phyloP scores from a whole-genome alignment of 75 land plant genomes.

The Pinus tabuliformis region DNA sequence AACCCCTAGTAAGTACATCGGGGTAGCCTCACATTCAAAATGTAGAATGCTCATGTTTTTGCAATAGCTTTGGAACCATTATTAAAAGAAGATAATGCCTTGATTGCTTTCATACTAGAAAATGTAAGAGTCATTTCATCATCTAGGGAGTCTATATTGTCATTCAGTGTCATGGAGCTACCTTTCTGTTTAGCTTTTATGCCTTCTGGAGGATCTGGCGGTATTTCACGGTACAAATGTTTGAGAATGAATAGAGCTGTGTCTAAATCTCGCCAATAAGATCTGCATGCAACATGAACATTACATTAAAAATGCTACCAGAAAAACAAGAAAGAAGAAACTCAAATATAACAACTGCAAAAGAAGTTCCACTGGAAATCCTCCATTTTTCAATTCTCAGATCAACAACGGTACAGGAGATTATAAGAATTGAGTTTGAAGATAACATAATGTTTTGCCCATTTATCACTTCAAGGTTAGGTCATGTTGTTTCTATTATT shows the following conservation, averaged over 20 bases:
- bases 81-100: not conserved
- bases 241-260: conserved; percentile 97
- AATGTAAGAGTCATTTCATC: conserved; percentile 12
- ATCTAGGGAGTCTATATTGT: not conserved
- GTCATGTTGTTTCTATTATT: no score
- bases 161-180: not conserved
- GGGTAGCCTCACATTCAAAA: no score
- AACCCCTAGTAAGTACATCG: no score
- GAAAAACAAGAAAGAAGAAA: not conserved
- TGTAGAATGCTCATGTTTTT: no score
- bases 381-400: not conserved
- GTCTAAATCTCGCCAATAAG: conserved; percentile 96
- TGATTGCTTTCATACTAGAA: conserved; percentile 1
- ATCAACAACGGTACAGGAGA: not conserved
- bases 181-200: not conserved
- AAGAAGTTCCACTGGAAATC: not conserved
- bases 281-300: conserved; percentile 32
- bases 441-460: not conserved
- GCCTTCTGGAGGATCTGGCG: conserved; percentile 52
- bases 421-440: not conserved
- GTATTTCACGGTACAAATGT: conserved; percentile 85
- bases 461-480: not conserved
- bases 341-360: not conserved
- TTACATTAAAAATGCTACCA: not conserved
- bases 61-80: not conserved